phyloP scores from a whole-genome alignment of 2,329 filamentous ascomycete species.

The Apiospora pterosperma region DNA sequence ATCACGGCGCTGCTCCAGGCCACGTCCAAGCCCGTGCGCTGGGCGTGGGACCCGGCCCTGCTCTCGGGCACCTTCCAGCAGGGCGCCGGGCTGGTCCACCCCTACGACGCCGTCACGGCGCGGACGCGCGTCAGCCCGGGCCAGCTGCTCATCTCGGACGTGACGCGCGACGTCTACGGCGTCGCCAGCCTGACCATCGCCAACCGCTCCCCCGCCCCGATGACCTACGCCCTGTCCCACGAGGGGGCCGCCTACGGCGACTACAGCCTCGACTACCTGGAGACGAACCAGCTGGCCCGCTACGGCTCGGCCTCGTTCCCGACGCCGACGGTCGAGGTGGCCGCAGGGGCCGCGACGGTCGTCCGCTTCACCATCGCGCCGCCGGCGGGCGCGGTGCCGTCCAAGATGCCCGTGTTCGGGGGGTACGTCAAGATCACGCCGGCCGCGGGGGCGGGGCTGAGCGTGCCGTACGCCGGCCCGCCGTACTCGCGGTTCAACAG shows the following conservation, averaged over 20 bases:
- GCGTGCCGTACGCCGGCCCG: constrained; percentile 20
- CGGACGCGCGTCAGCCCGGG: constrained; percentile 18
- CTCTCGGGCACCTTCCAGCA: constrained; percentile 28
- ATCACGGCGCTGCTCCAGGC: constrained; percentile 27
- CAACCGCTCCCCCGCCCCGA: constrained; percentile 15
- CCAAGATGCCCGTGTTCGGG: constrained; percentile 19
- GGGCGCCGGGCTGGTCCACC: constrained; percentile 31
- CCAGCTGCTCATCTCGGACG: constrained; percentile 17
- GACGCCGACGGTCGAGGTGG: constrained; percentile 2
- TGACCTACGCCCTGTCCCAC: constrained; percentile 21
- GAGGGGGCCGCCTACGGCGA: constrained; percentile 20
- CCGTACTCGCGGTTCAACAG: constrained; percentile 21
- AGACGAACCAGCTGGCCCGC: constrained; percentile 15
- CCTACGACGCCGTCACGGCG: constrained; percentile 24
- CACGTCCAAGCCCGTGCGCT: constrained; percentile 22
- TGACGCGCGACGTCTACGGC: constrained; percentile 10
- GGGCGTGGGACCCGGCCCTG: constrained; percentile 23
- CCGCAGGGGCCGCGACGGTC: background rate
- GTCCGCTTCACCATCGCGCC: background rate
- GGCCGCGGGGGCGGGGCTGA: constrained; percentile 13
- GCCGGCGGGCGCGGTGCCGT: background rate
- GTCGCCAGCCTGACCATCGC: constrained; percentile 21
- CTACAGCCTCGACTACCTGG: constrained; percentile 10
- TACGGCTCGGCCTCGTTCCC: constrained; percentile 20
- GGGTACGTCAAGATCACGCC: constrained; percentile 19